Base-by-base conservation (phyloP, 805 yeast genomes). In the Hemisphaericaspora nanyangensis region DNA sequence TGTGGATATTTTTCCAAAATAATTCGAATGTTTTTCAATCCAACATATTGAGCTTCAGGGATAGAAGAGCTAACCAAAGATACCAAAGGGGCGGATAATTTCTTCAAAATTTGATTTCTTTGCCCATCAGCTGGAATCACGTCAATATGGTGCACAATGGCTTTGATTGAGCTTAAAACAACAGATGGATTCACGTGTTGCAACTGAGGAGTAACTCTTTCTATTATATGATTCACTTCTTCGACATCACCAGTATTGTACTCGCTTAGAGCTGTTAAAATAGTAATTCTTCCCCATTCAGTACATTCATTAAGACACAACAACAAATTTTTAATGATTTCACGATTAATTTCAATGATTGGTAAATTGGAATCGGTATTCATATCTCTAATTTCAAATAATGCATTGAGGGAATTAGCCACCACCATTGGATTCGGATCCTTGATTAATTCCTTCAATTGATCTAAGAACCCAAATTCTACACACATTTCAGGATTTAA, bases 181-280 rank as follows among this genome's bases (percentile, higher is more conserved):
- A 93, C 98, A 4, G 96, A 86, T 0, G 99, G 95, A 58, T 91
- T 91, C 17, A 86, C 97, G 60, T 91, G 99, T 66, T 91, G 99
- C 54, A 91, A 76, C 64, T 93, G 98, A 11, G 99, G 98, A 7
- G 86, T 77, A 7, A 88, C 89, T 46, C 96, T 74, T 53, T 91
- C 97, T 45, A 91, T 76, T 39, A 91, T 86, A 54, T 86, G 89
- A 44, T 76, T 79, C 2, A 95, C 89, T 56, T 90, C 96, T 12
- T 73, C 67, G 6, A 25, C 16, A 33, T 72, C 76, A 2, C 56
- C 52, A 0, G 95, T 71, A 5, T 68, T 56, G 58, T 82, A 91
- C 33, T 83, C 90, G 6, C 88, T 74, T 47, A 93, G 65, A 1
- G 96, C 89, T 1, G 85, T 78, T 43, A 93, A 70, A 31, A 93